phyloP scores from a whole-genome alignment of 179 eudicot genomes.

The Silene vulgaris region DNA sequence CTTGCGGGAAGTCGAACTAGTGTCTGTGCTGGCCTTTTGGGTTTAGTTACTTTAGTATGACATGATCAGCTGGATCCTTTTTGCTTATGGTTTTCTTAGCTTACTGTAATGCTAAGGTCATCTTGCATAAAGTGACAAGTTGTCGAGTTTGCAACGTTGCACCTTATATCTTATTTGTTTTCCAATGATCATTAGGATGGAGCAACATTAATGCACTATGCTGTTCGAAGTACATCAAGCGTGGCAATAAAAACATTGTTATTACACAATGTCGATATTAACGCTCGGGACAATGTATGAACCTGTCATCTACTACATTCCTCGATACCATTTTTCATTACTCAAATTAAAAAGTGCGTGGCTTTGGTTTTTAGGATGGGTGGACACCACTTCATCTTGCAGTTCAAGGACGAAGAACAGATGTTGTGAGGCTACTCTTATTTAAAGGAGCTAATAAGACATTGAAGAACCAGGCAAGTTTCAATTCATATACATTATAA shows the following conservation, averaged over 20 bases:
- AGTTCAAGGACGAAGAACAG: conserved; percentile 86
- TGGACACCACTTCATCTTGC: conserved; percentile 97
- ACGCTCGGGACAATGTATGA: conserved; percentile 75
- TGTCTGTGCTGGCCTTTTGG: neutral
- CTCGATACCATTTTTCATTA: neutral
- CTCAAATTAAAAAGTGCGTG: neutral
- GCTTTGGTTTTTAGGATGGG: conserved; percentile 54
- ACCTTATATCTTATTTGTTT: conserved; percentile 13
- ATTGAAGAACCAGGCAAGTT: conserved; percentile 57
- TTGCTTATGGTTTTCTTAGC: neutral
- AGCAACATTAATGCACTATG: conserved; percentile 92
- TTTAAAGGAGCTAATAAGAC: conserved; percentile 83
- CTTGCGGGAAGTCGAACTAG: neutral
- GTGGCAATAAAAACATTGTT: conserved; percentile 72
- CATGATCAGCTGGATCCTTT: neutral
- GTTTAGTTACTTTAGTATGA: neutral
- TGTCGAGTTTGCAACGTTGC: neutral
- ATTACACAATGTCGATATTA: conserved; percentile 74
- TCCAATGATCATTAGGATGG: conserved; percentile 52
- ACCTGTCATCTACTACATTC: neutral
- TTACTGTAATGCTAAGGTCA: neutral
- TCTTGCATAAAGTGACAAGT: neutral
- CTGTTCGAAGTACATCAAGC: conserved; percentile 68
- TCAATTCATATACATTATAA: neutral
- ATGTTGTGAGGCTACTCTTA: conserved; percentile 77